Evolutionary conservation across 768 basidiomycete species (phyloP).

Genomic region (Phylloporus sp.): DNA sequence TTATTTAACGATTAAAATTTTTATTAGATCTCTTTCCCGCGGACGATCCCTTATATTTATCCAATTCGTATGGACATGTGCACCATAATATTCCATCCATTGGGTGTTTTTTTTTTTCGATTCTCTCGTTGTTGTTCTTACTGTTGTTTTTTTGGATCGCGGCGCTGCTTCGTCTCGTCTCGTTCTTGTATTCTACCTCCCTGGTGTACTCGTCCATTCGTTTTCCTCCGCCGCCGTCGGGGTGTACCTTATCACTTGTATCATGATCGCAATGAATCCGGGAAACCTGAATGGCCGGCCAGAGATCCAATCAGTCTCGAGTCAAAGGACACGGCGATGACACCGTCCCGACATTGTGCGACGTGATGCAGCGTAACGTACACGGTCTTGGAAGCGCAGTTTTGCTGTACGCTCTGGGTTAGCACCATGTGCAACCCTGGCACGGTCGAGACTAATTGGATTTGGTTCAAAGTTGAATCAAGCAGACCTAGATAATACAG

Average conservation of each 20-base stretch:
- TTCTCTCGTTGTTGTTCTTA: not conserved
- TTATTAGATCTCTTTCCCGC: constrained; percentile 1
- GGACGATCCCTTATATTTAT: constrained; percentile 9
- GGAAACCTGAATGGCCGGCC: too few species aligned
- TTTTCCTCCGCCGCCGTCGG: not conserved
- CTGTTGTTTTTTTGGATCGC: not conserved
- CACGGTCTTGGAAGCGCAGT: too few species aligned
- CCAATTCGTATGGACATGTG: constrained; percentile 6
- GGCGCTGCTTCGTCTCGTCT: not conserved
- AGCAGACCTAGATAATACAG: too few species aligned
- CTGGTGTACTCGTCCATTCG: not conserved
- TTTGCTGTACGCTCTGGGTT: too few species aligned
- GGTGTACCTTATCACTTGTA: not conserved
- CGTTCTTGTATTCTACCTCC: not conserved
- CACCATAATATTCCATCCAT: constrained; percentile 9
- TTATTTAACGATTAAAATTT: not conserved
- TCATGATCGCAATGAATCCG: too few species aligned
- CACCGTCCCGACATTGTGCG: too few species aligned
- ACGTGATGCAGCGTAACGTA: too few species aligned
- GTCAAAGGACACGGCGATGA: too few species aligned
- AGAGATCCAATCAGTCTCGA: too few species aligned
- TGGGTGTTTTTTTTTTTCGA: not conserved
- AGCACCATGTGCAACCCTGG: not conserved
- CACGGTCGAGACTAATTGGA: not conserved
- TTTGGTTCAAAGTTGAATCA: too few species aligned